Percentiles rank a stretch among this genome's conserved stretches.
Evolutionary conservation across 2,329 filamentous ascomycete genomes (phyloP).

Genomic region (Graphilbum fragrans): DNA sequence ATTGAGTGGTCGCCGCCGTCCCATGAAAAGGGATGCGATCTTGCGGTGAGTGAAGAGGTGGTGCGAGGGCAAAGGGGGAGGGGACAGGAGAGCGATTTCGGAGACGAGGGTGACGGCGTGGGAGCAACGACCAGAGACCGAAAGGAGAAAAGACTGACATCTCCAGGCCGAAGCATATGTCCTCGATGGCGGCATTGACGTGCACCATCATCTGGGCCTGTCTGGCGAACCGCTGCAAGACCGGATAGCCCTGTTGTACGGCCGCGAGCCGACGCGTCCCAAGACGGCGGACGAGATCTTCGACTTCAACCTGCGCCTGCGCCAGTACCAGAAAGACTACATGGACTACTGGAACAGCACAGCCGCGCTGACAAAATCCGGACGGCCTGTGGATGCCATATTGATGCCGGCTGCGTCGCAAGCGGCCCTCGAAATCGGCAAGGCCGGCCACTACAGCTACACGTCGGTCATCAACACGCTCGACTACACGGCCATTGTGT

Average conservation of each 20-base stretch:
- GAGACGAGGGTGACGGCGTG: too few species aligned
- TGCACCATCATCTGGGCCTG: neutral
- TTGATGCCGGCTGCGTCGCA: conserved; percentile 40
- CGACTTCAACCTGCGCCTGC: neutral
- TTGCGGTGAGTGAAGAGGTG: too few species aligned
- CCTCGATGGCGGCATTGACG: neutral
- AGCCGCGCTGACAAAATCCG: conserved; percentile 7
- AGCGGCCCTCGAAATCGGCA: conserved; percentile 22
- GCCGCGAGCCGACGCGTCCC: neutral
- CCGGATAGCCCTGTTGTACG: conserved; percentile 5
- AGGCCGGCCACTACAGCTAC: conserved; percentile 45
- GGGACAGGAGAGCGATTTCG: too few species aligned
- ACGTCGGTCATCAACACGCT: conserved; percentile 57
- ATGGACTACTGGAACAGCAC: neutral
- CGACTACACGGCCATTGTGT: conserved; percentile 51
- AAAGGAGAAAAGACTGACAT: too few species aligned
- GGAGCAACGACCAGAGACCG: too few species aligned
- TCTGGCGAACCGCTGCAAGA: conserved; percentile 12
- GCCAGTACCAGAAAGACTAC: conserved; percentile 2
- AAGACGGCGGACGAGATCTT: neutral
- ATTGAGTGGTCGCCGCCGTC: neutral
- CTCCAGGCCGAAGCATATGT: neutral
- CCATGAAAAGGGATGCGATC: neutral
- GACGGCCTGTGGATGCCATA: conserved; percentile 41
- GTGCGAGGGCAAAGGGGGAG: too few species aligned